These are phyloP conservation scores for Raddia guianensis DNA, from an alignment of 176 grass and related monocot species.

Conservation along the genomic window DNA sequence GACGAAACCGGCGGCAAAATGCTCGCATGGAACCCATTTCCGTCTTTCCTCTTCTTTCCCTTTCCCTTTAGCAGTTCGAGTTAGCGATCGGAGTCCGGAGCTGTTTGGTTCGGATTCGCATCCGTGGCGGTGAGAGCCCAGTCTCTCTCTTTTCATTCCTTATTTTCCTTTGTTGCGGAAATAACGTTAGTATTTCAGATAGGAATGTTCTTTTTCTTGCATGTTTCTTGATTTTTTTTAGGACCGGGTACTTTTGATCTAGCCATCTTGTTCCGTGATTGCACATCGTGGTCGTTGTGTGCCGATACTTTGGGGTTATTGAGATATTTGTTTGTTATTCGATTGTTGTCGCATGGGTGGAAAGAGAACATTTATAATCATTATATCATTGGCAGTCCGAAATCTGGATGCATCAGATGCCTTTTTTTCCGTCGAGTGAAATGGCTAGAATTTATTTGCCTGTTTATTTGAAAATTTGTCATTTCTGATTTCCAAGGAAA, in stretches of 20 bases:
- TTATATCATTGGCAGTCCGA: neutral
- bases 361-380: neutral
- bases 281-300: neutral
- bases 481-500: neutral
- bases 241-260: neutral
- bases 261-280: neutral
- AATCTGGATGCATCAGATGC: neutral
- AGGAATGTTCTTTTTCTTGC: neutral
- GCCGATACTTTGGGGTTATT: neutral
- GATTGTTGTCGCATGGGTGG: neutral
- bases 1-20: conserved; percentile 40
- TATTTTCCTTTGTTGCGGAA: neutral
- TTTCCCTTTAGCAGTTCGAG: neutral
- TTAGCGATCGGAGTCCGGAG: neutral
- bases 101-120: neutral
- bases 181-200: neutral
- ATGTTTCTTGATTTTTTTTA: neutral
- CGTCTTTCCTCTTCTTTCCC: neutral
- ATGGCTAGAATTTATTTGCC: neutral
- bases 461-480: neutral
- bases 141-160: neutral
- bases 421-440: neutral
- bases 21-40: conserved; percentile 26
- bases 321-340: neutral
- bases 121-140: conserved; percentile 22